A percentile compares a stretch with the other conserved stretches of the same genome.
Evolutionary conservation across 2,329 filamentous ascomycete genomes (phyloP).

Genomic region (Lasiodiplodia citricola): DNA sequence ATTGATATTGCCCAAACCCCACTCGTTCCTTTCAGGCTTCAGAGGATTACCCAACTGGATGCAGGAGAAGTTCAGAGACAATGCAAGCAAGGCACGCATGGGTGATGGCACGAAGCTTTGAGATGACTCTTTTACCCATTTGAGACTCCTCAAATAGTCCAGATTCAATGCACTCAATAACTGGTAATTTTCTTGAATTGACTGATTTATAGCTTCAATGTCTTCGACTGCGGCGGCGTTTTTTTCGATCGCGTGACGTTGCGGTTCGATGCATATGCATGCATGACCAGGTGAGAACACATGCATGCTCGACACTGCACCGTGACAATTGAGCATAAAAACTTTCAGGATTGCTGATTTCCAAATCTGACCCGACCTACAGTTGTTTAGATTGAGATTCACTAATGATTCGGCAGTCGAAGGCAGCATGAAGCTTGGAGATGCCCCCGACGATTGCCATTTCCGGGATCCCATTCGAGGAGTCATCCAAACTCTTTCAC

Average conservation of each 20-base stretch:
- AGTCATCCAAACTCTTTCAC: not conserved
- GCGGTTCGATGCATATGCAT: not conserved
- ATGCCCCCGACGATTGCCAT: not conserved
- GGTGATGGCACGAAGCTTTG: not conserved
- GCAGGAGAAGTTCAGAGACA: slow-evolving; percentile 46
- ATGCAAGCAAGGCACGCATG: slow-evolving; percentile 24
- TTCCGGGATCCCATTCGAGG: not conserved
- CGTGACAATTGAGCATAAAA: not conserved
- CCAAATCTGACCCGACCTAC: not conserved
- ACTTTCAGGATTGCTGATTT: not conserved
- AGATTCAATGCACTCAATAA: not conserved
- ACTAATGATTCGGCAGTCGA: no score
- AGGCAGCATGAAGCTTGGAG: no score
- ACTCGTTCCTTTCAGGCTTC: slow-evolving; percentile 38
- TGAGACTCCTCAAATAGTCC: no score
- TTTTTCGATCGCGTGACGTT: not conserved
- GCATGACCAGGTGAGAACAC: not conserved
- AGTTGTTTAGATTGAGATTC: no score
- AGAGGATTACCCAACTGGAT: slow-evolving; percentile 56
- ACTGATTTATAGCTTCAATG: not conserved
- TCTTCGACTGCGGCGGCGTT: not conserved
- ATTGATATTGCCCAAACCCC: slow-evolving; percentile 43
- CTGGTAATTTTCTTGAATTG: not conserved
- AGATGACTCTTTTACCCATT: not conserved
- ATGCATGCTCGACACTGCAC: not conserved